Conservation (phyloP, 345 rosid genomes). For the Garcia nutans region DNA sequence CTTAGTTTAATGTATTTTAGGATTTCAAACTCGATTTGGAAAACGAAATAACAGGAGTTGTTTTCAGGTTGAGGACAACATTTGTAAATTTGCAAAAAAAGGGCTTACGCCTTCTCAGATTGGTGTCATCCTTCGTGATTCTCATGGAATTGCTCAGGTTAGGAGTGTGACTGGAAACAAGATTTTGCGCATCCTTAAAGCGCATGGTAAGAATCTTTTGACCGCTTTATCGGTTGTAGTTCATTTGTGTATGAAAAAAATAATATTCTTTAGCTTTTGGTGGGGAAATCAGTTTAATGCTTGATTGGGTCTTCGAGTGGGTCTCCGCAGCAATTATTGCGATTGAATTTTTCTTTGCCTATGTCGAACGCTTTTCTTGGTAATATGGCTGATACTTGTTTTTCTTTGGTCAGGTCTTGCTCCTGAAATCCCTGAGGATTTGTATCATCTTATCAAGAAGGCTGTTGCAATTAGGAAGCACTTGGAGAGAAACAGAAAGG, state of each 20-base stretch:
- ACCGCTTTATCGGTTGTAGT: neutral
- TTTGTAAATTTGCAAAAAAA: slow-evolving; percentile 37
- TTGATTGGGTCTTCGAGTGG: too few species aligned
- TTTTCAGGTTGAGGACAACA: slow-evolving; percentile 33
- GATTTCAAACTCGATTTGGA: neutral
- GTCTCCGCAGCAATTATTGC: neutral
- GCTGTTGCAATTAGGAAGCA: slow-evolving; percentile 94
- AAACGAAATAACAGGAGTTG: neutral
- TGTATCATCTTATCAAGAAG: slow-evolving; percentile 88
- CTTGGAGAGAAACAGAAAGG: slow-evolving; percentile 95
- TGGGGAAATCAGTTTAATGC: too few species aligned
- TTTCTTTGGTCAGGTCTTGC: slow-evolving; percentile 53
- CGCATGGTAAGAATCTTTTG: slow-evolving; percentile 18
- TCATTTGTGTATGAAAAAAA: neutral
- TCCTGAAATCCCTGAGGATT: slow-evolving; percentile 89
- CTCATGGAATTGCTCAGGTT: slow-evolving; percentile 38
- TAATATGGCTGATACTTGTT: neutral
- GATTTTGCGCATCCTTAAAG: slow-evolving; percentile 36
- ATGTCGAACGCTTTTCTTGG: neutral
- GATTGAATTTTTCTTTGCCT: neutral
- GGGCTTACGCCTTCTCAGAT: slow-evolving; percentile 37
- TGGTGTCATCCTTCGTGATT: slow-evolving; percentile 35
- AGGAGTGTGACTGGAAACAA: slow-evolving; percentile 33
- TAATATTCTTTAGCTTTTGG: neutral
- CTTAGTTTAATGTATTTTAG: neutral